Conservation (phyloP, 2,329 filamentous ascomycete genomes). For the Calonectria leucothoes region DNA sequence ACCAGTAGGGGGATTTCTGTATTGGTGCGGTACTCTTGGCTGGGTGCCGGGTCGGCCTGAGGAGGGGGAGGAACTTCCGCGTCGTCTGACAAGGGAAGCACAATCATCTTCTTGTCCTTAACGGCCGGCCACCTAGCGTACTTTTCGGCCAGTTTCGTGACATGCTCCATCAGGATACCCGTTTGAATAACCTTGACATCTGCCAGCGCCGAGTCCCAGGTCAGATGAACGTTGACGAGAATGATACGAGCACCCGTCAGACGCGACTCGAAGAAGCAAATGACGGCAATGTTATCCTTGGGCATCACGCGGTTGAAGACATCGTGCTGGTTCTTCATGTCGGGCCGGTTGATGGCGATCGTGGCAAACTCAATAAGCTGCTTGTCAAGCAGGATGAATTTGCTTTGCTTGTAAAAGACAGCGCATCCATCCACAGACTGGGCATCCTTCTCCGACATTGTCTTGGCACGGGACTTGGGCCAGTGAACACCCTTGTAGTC, state of each 20-base stretch:
- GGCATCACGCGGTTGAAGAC: slow-evolving; percentile 99
- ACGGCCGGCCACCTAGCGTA: slow-evolving; percentile 84
- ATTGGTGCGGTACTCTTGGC: slow-evolving; percentile 86
- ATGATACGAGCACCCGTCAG: slow-evolving; percentile 91
- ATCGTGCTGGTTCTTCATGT: slow-evolving; percentile 97
- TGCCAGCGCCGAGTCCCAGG: slow-evolving; percentile 90
- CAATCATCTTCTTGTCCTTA: slow-evolving; percentile 79
- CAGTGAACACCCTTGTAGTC: slow-evolving; percentile 96
- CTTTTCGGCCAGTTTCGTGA: slow-evolving; percentile 86
- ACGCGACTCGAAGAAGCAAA: slow-evolving; percentile 93
- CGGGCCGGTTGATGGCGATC: slow-evolving; percentile 91
- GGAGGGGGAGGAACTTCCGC: slow-evolving; percentile 55
- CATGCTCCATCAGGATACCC: slow-evolving; percentile 92
- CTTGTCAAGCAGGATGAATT: slow-evolving; percentile 94
- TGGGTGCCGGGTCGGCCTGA: slow-evolving; percentile 77
- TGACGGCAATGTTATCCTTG: slow-evolving; percentile 94
- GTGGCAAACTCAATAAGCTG: slow-evolving; percentile 92
- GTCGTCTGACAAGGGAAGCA: slow-evolving; percentile 57
- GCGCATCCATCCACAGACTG: slow-evolving; percentile 95
- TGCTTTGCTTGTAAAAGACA: slow-evolving; percentile 95
- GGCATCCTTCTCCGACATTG: slow-evolving; percentile 90
- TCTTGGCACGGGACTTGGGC: slow-evolving; percentile 89
- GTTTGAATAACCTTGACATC: slow-evolving; percentile 98
- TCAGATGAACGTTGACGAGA: slow-evolving; percentile 92
- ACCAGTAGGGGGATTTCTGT: slow-evolving; percentile 91